Percentiles rank a stretch among this genome's conserved stretches.
These are phyloP conservation scores for Diplogelasinospora grovesii DNA, from an alignment of 495 filamentous ascomycete genomes.

Conservation along the genomic window DNA sequence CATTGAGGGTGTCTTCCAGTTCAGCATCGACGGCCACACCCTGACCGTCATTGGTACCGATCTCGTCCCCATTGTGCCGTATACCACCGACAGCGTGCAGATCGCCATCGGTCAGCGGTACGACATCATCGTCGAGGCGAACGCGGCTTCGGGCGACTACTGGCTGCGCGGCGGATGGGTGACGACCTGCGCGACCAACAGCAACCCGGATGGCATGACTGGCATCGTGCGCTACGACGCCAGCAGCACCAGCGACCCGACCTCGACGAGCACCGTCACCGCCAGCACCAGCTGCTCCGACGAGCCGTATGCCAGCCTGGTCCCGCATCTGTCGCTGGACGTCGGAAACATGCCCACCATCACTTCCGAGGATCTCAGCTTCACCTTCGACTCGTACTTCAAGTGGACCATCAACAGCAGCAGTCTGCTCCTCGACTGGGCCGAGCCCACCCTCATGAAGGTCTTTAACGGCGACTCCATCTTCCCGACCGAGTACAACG, in stretches of 20 bases:
- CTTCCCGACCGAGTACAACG: constrained; percentile 29
- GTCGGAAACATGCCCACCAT: constrained; percentile 18
- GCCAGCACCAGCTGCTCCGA: constrained; percentile 16
- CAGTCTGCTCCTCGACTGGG: constrained; percentile 26
- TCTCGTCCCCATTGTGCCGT: constrained; percentile 47
- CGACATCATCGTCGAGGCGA: constrained; percentile 59
- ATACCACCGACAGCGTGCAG: constrained; percentile 36
- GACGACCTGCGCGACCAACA: constrained; percentile 35
- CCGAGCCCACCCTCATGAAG: constrained; percentile 21
- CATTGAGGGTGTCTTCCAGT: constrained; percentile 28
- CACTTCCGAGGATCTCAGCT: constrained; percentile 14
- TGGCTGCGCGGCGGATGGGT: constrained; percentile 46
- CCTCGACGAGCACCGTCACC: constrained; percentile 21
- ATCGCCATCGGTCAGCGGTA: constrained; percentile 61
- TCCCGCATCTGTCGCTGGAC: constrained; percentile 26
- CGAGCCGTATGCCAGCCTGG: constrained; percentile 21
- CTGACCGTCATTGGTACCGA: constrained; percentile 47
- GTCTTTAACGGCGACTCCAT: constrained; percentile 19
- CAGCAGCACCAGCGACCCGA: constrained; percentile 25
- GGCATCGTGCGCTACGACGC: constrained; percentile 53
- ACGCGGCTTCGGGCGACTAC: constrained; percentile 43
- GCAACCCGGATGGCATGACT: constrained; percentile 37
- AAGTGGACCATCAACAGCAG: constrained; percentile 31
- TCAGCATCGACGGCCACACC: constrained; percentile 44
- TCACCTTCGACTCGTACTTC: constrained; percentile 16